These are phyloP conservation scores for Phanerochaete sordida DNA, from an alignment of 768 basidiomycete genomes.

Conservation along the genomic window DNA sequence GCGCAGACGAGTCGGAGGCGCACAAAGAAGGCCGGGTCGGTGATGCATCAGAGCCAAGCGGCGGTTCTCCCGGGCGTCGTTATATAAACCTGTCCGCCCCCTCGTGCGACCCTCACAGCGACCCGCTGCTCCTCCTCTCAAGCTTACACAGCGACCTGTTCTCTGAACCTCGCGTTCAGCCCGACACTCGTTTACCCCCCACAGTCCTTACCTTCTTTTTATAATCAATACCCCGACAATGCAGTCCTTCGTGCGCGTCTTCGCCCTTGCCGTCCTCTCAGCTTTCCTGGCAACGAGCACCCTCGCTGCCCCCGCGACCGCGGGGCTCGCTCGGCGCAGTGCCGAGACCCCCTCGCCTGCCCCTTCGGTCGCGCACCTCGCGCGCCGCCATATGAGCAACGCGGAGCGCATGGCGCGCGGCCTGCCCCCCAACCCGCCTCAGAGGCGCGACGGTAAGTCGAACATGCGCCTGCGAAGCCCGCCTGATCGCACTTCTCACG, in stretches of 20 bases:
- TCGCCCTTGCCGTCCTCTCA: not conserved
- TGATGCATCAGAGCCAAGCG: constrained; percentile 6
- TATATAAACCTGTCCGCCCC: not conserved
- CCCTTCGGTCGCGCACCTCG: not conserved
- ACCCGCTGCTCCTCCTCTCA: not conserved
- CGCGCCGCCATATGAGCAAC: constrained; percentile 5
- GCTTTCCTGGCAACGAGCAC: constrained; percentile 3
- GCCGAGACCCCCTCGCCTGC: not conserved
- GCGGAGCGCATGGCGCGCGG: constrained; percentile 3
- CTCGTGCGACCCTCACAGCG: not conserved
- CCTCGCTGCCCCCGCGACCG: not conserved
- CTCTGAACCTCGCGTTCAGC: constrained; percentile 1
- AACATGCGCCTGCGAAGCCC: not conserved
- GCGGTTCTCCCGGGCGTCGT: not conserved
- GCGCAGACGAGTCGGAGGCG: not conserved
- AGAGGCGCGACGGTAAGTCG: not conserved
- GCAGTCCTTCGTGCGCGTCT: constrained; percentile 6
- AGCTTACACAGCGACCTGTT: not conserved
- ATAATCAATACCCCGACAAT: not conserved
- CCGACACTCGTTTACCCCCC: constrained; percentile 1
- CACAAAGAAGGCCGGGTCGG: not conserved
- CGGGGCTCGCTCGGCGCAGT: not conserved
- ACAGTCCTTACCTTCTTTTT: constrained; percentile 1
- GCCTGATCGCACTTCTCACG: not conserved
- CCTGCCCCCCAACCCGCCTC: constrained; percentile 1